Base-by-base conservation (phyloP, 139 green algal genomes). In the Picochlorum sp. region DNA sequence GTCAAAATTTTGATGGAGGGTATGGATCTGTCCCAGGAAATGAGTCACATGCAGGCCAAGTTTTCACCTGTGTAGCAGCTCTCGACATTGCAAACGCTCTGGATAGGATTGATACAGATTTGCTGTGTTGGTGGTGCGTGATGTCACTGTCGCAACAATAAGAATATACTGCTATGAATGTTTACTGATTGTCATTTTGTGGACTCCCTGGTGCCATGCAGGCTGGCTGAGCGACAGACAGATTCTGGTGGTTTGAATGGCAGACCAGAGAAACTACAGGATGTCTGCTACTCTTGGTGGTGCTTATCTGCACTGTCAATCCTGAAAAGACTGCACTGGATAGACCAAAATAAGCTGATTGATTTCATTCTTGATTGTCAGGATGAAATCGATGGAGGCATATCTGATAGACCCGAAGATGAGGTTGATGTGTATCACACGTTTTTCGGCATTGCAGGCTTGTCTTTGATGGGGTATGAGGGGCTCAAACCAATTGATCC, bases 1-100 rank as follows among this genome's bases (percentile, higher is more conserved):
- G 94, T 77, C 81, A 81, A 38, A 99, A 99, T 74, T 98, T 97
- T 73, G 94, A 99, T 67, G 94, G 92, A 47, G 94, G 94, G 15
- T 99, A 97, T 69, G 94, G 94, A 4, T 80, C 71, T 62, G 85
- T 71, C 4, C 87, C 89, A 68, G 85, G 87, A 41, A 84, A 85
- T 49, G 87, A 95, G 67, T 88, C 80, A 5, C 87, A 95, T 56
- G 77, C 87, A 21, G 87, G 86, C 18, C 86, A 92, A 64, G 80
- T 95, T 37, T 99, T 99, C 80, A 92, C 80, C 0, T 95, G 88
- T 71, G 90, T 99, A 32, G 94, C 77, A 0, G 86, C 87, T 8
- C 77, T 99, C 24, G 71, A 76, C 15, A 80, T 98, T 49, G 84
- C 83, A 1, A 82, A 82, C 21, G 52, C 64, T 8, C 77, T 97